These are phyloP conservation scores for Pulveroboletus sp. DNA, from an alignment of 1,284 basidiomycete genomes.

Conservation along the genomic window DNA sequence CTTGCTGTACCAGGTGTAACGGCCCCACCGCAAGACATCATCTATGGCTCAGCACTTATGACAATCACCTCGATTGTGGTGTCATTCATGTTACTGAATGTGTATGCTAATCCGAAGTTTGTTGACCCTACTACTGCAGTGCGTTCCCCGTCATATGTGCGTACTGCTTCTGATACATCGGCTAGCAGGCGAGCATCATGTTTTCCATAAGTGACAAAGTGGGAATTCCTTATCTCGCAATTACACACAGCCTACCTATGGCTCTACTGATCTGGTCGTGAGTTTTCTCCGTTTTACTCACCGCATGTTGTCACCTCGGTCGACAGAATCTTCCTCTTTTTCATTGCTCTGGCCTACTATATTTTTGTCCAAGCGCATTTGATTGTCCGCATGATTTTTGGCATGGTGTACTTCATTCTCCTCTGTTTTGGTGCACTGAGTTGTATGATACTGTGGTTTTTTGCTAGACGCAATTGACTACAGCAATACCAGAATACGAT, in stretches of 20 bases:
- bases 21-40: neutral
- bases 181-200: neutral
- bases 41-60: constrained; percentile 25
- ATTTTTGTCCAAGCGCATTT: too few species aligned
- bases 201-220: neutral
- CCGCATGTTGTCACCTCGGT: too few species aligned
- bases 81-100: constrained; percentile 24
- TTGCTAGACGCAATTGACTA: too few species aligned
- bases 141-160: neutral
- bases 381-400: too few species aligned
- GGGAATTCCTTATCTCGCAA: constrained; percentile 2
- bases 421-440: too few species aligned
- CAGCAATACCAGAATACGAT: too few species aligned
- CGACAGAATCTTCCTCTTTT: too few species aligned
- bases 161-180: neutral
- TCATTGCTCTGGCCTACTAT: too few species aligned
- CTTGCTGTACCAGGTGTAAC: constrained; percentile 18
- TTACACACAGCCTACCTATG: constrained; percentile 9
- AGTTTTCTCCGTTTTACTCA: too few species aligned
- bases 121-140: constrained; percentile 10
- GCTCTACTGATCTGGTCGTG: constrained; percentile 5
- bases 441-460: too few species aligned
- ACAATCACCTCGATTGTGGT: constrained; percentile 10
- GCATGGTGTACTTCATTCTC: too few species aligned
- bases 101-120: constrained; percentile 21